A percentile compares a stretch with the other conserved stretches of the same genome.
These are phyloP conservation scores for Protea cynaroides DNA, from an alignment of 164 flowering plant genomes.

Conservation along the genomic window DNA sequence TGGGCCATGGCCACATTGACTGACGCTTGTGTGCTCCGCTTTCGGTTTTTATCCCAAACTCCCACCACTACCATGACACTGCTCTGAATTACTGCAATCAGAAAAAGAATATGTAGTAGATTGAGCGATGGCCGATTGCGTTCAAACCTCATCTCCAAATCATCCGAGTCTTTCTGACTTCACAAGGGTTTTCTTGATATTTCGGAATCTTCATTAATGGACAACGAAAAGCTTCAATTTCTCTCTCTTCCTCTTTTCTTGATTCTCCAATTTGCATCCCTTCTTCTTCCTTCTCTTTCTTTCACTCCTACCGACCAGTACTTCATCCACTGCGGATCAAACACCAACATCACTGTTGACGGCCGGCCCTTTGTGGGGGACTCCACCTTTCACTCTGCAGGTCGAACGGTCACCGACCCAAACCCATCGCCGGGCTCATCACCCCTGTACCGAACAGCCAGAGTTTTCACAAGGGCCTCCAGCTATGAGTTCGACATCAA, in stretches of 20 bases:
- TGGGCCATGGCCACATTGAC: no score
- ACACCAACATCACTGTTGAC: slow-evolving; percentile 17
- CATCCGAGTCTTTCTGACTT: slow-evolving; percentile 16
- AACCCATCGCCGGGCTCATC: slow-evolving; percentile 33
- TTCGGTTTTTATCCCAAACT: no score
- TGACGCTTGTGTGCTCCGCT: no score
- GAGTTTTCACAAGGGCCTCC: slow-evolving; percentile 43
- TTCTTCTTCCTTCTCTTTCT: slow-evolving; percentile 11
- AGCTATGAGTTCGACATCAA: slow-evolving; percentile 35
- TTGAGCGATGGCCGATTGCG: no score
- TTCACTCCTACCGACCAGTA: slow-evolving; percentile 37
- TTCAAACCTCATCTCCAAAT: no score
- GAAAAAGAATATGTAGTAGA: no score
- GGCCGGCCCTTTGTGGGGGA: slow-evolving; percentile 36
- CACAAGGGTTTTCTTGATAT: no score
- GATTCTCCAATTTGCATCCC: slow-evolving; percentile 6
- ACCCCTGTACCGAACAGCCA: slow-evolving; percentile 39
- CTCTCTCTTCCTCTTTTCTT: slow-evolving; percentile 17
- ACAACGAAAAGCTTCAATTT: slow-evolving; percentile 7
- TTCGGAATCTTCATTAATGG: slow-evolving; percentile 9
- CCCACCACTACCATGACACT: no score
- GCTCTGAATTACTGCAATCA: no score
- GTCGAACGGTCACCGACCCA: slow-evolving; percentile 46
- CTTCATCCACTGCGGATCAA: slow-evolving; percentile 47
- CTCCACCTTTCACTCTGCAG: slow-evolving; percentile 52